Base-by-base conservation (phyloP, 345 rosid species). In the Gossypium turneri region DNA sequence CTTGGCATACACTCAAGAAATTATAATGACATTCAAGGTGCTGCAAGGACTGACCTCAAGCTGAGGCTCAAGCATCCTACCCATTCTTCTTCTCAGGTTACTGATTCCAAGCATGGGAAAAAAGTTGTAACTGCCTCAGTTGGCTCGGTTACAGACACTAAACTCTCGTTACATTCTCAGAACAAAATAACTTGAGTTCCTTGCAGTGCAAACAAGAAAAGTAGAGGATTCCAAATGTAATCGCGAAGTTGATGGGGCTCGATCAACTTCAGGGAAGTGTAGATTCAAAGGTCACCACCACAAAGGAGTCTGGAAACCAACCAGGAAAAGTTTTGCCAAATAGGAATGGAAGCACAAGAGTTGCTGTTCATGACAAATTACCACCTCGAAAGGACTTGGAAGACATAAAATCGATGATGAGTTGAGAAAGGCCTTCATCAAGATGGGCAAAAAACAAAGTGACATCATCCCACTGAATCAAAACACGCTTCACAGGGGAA, bases 201-300 rank as follows among this genome's bases (percentile, higher is more conserved):
- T 10, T 81, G 48, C 81, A 75, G 51, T 53, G 79, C 48, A 89
- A 85, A 68, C 68, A 81, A 11, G 93, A 85, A 19, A 95, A 88
- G 55, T 88, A 78, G 43, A 90, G 97, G 81, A 90, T 93, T 73
- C 90, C 98, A 43, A 93, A 82, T 82, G 94, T 93, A 48, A 86
- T 93, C 29, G 99, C 94, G 12, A 90, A 93, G 88, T 77, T 91
- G 63, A 95, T 91, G 94, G 97, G 98, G 50, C 66, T 89, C 13
- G 90, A 89, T 38, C 93, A 89, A 74, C 85, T 87, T 80, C 94
- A 90, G 20, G 82, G 82, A 78, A 83, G 81, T 76, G 73, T 56
- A 57, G 83, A 81, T 50, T 62, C 86, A 17, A 86, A 81, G 56
- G 29, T 78, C 47, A 51, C 58, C 47, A 10, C 41, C 41, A 52